phyloP scores from a whole-genome alignment of 2,329 filamentous ascomycete species.

The Exserohilum rostratum region DNA sequence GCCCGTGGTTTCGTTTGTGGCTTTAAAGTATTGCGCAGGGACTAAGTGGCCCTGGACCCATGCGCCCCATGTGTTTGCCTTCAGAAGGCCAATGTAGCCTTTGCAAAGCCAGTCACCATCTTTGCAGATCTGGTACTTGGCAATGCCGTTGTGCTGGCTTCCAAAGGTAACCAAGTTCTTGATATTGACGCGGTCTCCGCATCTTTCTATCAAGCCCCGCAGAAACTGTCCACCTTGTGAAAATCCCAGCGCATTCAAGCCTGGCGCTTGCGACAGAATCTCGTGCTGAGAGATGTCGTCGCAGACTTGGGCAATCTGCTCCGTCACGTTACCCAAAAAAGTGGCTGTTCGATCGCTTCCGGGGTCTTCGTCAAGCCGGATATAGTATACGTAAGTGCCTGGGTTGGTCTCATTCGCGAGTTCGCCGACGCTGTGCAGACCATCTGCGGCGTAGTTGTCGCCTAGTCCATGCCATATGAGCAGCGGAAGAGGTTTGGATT shows the following conservation, averaged over 20 bases:
- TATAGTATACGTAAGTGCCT: constrained; percentile 81
- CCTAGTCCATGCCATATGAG: constrained; percentile 93
- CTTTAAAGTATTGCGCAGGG: constrained; percentile 93
- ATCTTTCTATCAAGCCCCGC: constrained; percentile 87
- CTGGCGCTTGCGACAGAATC: constrained; percentile 80
- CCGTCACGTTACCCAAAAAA: constrained; percentile 88
- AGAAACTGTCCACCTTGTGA: constrained; percentile 96
- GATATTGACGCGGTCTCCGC: constrained; percentile 72
- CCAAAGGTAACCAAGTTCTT: constrained; percentile 86
- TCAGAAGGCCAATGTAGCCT: constrained; percentile 77
- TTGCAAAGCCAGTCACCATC: constrained; percentile 79
- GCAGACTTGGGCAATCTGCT: constrained; percentile 79
- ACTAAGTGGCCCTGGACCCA: constrained; percentile 82
- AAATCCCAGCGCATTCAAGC: constrained; percentile 90
- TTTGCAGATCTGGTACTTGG: constrained; percentile 77
- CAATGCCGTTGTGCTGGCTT: constrained; percentile 90
- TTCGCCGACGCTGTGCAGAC: constrained; percentile 72
- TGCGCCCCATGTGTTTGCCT: constrained; percentile 77
- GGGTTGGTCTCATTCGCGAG: constrained; percentile 76
- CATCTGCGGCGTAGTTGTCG: constrained; percentile 77
- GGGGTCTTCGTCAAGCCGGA: constrained; percentile 71
- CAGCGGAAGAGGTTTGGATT: constrained; percentile 68
- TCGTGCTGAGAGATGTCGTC: constrained; percentile 74
- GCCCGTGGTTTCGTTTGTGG: constrained; percentile 65
- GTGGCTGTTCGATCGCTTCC: constrained; percentile 77